Evolutionary conservation across 805 yeast genomes (phyloP).

Genomic region (Wickerhamomyces canadensis): DNA sequence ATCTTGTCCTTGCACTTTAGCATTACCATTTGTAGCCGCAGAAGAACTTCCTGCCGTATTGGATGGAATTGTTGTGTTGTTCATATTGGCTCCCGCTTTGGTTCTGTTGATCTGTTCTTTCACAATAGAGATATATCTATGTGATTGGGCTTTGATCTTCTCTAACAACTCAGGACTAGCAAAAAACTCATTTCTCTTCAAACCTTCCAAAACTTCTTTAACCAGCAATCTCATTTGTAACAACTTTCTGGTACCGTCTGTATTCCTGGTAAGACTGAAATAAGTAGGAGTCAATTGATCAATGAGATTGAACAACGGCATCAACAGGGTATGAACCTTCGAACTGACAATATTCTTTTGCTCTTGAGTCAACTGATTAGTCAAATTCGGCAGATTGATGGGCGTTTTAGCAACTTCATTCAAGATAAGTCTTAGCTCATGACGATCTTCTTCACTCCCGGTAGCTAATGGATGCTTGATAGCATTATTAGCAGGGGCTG

Average conservation of each 20-base stretch:
- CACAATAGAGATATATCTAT: constrained; percentile 69
- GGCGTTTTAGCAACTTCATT: constrained; percentile 68
- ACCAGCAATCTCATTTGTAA: constrained; percentile 77
- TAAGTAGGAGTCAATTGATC: constrained; percentile 78
- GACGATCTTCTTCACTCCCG: constrained; percentile 58
- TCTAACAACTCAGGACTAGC: constrained; percentile 71
- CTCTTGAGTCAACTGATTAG: constrained; percentile 51
- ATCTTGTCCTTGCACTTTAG: constrained; percentile 8
- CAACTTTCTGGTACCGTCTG: constrained; percentile 68
- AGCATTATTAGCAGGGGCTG: constrained; percentile 14
- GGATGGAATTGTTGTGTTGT: not conserved
- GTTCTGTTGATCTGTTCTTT: constrained; percentile 48
- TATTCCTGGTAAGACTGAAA: constrained; percentile 67
- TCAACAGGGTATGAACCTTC: constrained; percentile 44
- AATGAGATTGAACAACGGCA: constrained; percentile 52
- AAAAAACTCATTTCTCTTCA: constrained; percentile 57
- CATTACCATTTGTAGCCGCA: no score
- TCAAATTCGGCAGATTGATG: constrained; percentile 60
- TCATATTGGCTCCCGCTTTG: constrained; percentile 16
- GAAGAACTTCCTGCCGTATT: constrained; percentile 1
- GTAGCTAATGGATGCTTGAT: constrained; percentile 15
- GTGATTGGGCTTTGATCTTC: constrained; percentile 66
- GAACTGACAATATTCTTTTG: constrained; percentile 60
- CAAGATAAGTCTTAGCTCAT: constrained; percentile 53
- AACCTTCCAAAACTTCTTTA: constrained; percentile 65